Base-by-base conservation (phyloP, 768 basidiomycete genomes). In the Mycena epipterygia region DNA sequence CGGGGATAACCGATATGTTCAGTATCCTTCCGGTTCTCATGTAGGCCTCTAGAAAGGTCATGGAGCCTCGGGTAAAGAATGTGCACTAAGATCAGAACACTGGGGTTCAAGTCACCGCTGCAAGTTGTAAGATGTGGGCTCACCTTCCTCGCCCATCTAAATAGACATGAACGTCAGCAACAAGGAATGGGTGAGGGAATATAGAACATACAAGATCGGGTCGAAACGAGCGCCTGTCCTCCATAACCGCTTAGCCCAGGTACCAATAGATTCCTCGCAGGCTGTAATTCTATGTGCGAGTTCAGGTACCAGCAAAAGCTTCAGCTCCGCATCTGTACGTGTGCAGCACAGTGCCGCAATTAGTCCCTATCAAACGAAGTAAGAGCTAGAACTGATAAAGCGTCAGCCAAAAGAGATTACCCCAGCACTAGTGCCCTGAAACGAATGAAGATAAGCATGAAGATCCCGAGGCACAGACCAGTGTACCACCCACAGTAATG, bases 1-100 rank as follows among this genome's bases (percentile, higher is more conserved):
- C 93, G 7, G 95, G 96, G 41, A 97, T 92, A 51, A 98, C 95
- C 17, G 95, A 96, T 32, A 99, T 91, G 77, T 98, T 99, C 35
- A 99, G 85, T 30, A 97, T 93, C 42, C 97, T 29, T 29, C 97
- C 97, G 0, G 98, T 99, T 74, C 93, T 86, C 76, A 95, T 82
- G 76, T 97, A 99, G 1, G 97, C 97, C 79, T 99, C 98, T 56
- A 90, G 90, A 83, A 99, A 99, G 2, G 97, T 99, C 89, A 95
- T 89, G 2, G 95, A 96, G 3, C 97, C 97, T 68, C 91, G 88
- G 11, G 96, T 97, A 79, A 97, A 98, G 83, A 95, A 99, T 16
- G 90, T 84, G 59, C 92, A 89, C 95, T 96, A 65, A 23, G n/a
- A 44, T 44, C 33, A 49, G 57, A 39, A 16, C 37, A 35, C 41